Evolutionary conservation across 176 grass and related monocot species (phyloP), one percentile per base, ranked within the genome.

Genomic region (Dactylis glomerata): DNA sequence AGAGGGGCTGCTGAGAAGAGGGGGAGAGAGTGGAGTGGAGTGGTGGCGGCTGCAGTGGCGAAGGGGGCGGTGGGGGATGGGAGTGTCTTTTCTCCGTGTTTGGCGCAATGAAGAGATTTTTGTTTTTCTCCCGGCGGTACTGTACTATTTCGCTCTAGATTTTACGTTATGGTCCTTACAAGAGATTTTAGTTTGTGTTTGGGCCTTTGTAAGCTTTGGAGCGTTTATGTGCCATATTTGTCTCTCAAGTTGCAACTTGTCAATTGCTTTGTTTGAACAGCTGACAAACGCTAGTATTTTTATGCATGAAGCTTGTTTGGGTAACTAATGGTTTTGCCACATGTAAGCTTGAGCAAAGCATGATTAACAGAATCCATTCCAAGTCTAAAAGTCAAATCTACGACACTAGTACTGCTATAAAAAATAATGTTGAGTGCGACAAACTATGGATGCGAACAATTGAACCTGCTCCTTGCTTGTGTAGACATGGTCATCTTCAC

Each of bases 51-150:
- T 44, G 52, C 33, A 68, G 73, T 27, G 34, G 75, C 78, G 28
- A 33, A 3, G 82, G 82, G 20, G 5, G 78, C 28, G 16, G 61
- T 76, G 78, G 83, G 78, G 82, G 15, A 8, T 47, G 79, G 63
- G 79, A 56, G 55, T 32, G 82, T 36, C 58, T 68, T 79, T 66
- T 82, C 64, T 67, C 30, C 50, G 17, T 32, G 54, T 27, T 72
- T 82, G 32, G 24, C 55, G 32, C 74, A 6, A 37, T 51, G 30
- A 27, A 68, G n/a, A 67, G 17, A 5, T 76, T 85, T 76, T 50
- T 46, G 75, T 30, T 59, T 68, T 31, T 11, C 22, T 32, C 33
- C 8, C 4, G 8, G 40, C 40, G 32, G 36, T 45, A n/a, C 64
- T 80, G 40, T 37, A 40, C 0, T 9, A 14, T 19, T 19, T 51